These are phyloP conservation scores for Penicillium glabrum DNA, from an alignment of 2,329 filamentous ascomycete species.

Conservation along the genomic window DNA sequence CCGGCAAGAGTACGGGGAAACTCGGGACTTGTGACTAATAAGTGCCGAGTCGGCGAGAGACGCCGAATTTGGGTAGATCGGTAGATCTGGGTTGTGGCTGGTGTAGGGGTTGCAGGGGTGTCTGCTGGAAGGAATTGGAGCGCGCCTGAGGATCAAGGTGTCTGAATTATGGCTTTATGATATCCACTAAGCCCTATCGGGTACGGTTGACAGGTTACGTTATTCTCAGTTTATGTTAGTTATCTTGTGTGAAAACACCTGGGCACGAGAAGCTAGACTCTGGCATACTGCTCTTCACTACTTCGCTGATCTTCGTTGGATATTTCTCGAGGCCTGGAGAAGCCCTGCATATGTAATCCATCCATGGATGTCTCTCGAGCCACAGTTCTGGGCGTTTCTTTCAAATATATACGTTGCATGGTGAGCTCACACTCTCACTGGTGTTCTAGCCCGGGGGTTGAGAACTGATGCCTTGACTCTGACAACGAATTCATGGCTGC, in stretches of 20 bases:
- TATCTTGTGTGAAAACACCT: background rate
- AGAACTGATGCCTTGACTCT: constrained; percentile 61
- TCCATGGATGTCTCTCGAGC: no score
- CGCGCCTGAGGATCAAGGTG: background rate
- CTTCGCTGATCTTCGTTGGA: no score
- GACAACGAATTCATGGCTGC: constrained; percentile 64
- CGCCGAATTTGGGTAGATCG: background rate
- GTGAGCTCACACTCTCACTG: constrained; percentile 58
- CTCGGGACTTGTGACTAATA: constrained; percentile 17
- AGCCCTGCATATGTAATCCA: no score
- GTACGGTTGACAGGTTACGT: background rate
- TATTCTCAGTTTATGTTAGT: background rate
- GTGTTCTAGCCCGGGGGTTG: constrained; percentile 52
- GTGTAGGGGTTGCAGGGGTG: background rate
- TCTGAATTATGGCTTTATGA: background rate
- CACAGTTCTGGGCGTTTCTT: constrained; percentile 49
- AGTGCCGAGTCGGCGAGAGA: constrained; percentile 1
- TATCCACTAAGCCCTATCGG: background rate
- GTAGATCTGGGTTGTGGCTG: background rate
- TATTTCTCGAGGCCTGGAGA: no score
- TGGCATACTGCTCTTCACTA: no score
- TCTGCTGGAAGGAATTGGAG: background rate
- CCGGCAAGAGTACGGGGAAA: constrained; percentile 20
- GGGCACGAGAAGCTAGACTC: no score
- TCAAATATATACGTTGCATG: constrained; percentile 64